A percentile compares a stretch with the other conserved stretches of the same genome.
phyloP scores from a whole-genome alignment of 345 rosid genomes.

The Clarkia xantiana region DNA sequence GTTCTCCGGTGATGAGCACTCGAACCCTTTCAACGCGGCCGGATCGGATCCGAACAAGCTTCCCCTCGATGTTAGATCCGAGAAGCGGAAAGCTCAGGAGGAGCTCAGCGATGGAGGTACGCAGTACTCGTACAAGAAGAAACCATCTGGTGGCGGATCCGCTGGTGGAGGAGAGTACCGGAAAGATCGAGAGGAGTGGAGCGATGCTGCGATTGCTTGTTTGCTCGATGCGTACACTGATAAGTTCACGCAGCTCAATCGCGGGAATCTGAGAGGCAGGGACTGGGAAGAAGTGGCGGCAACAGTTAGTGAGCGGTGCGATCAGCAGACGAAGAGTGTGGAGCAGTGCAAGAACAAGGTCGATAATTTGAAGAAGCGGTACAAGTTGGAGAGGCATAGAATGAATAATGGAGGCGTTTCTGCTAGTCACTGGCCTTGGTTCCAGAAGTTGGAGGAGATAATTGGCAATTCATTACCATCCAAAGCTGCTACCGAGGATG shows the following conservation, averaged over 20 bases:
- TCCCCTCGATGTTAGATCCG: slow-evolving; percentile 24
- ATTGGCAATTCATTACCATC: slow-evolving; percentile 40
- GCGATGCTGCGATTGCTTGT: slow-evolving; percentile 70
- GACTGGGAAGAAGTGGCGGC: slow-evolving; percentile 96
- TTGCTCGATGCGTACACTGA: slow-evolving; percentile 70
- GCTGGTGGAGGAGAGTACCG: slow-evolving; percentile 32
- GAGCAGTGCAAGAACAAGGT: slow-evolving; percentile 91
- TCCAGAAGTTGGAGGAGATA: slow-evolving; percentile 67
- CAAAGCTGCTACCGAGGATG: slow-evolving; percentile 39
- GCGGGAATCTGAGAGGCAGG: slow-evolving; percentile 78
- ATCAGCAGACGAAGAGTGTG: slow-evolving; percentile 51
- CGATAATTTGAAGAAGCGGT: slow-evolving; percentile 81
- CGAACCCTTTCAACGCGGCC: slow-evolving; percentile 19
- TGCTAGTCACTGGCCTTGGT: slow-evolving; percentile 84
- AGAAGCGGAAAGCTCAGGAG: slow-evolving; percentile 42
- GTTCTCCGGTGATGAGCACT: slow-evolving; percentile 23
- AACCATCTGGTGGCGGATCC: slow-evolving; percentile 17
- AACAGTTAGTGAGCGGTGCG: slow-evolving; percentile 56
- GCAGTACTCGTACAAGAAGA: slow-evolving; percentile 32
- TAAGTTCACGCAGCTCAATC: slow-evolving; percentile 60
- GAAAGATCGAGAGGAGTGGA: slow-evolving; percentile 94
- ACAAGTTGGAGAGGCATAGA: slow-evolving; percentile 71
- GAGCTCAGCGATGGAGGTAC: slow-evolving; percentile 49
- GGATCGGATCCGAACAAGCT: slow-evolving; percentile 12
- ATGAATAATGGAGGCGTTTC: slow-evolving; percentile 40